Conservation (phyloP, 768 basidiomycete genomes). For the Tricholoma sp. region DNA sequence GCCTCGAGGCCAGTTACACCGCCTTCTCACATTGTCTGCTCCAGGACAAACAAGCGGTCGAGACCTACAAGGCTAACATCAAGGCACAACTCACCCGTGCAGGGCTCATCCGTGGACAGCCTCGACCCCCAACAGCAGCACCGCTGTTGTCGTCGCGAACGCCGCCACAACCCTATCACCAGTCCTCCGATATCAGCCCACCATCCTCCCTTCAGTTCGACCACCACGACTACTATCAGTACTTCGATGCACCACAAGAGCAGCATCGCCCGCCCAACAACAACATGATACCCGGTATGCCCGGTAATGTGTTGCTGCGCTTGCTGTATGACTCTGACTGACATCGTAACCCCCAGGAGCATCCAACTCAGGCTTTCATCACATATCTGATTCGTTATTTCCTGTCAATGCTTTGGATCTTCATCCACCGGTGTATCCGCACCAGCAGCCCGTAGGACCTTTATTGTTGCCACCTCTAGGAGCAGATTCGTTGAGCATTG, state of each 20-base stretch:
- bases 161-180: conserved; percentile 23
- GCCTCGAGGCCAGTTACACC: conserved; percentile 5
- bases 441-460: conserved; percentile 16
- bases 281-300: conserved; percentile 35
- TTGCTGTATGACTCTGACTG: conserved; percentile 11
- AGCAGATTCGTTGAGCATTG: conserved; percentile 21
- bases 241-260: conserved; percentile 17
- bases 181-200: conserved; percentile 17
- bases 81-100: conserved; percentile 74
- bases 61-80: conserved; percentile 78
- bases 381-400: conserved; percentile 29
- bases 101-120: conserved; percentile 80
- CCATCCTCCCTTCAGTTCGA: conserved; percentile 19
- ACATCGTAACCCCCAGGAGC: conserved; percentile 24
- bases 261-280: conserved; percentile 20
- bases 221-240: conserved; percentile 20
- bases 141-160: conserved; percentile 19
- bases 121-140: conserved; percentile 40
- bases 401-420: conserved; percentile 27
- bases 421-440: conserved; percentile 23
- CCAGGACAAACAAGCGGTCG: conserved; percentile 79
- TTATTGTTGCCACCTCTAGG: conserved; percentile 26
- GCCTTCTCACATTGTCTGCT: conserved; percentile 11
- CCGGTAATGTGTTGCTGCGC: conserved; percentile 32
- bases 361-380: conserved; percentile 34